Conservation (phyloP, 306 rosid genomes). For the Corylus heterophylla region DNA sequence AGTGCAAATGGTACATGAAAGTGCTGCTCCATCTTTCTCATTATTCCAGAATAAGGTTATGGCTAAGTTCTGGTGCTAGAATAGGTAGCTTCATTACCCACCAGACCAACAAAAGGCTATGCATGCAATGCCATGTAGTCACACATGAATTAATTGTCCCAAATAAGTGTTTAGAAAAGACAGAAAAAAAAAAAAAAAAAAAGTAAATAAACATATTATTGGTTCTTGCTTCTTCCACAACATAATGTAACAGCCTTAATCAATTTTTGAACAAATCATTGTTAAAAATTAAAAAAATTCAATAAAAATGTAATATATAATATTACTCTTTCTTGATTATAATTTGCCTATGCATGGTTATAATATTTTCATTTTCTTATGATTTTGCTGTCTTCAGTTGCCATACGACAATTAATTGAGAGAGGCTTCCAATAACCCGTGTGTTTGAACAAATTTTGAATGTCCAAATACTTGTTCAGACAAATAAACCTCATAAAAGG, state of each 20-base stretch:
- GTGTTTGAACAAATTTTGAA: no score
- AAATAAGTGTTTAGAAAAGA: constrained; percentile 2
- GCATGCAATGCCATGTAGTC: not conserved
- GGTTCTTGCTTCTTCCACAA: not conserved
- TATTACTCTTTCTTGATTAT: not conserved
- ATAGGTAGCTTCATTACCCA: not conserved
- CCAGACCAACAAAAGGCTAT: not conserved
- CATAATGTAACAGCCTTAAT: no score
- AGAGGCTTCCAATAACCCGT: no score
- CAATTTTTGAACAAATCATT: no score
- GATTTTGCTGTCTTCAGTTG: not conserved
- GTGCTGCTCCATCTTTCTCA: no score
- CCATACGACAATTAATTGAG: not conserved
- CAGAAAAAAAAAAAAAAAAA: not conserved
- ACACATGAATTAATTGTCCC: constrained; percentile 8
- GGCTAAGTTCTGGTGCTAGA: not conserved
- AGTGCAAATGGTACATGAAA: no score
- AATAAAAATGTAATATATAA: no score
- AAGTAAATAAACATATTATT: not conserved
- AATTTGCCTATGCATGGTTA: not conserved
- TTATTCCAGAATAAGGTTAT: not conserved
- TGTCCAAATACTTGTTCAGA: no score
- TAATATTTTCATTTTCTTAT: not conserved
- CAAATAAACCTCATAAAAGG: no score
- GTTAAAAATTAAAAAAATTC: no score